phyloP scores from a whole-genome alignment of 1,139 yeast species.

The Protomyces gravidus region DNA sequence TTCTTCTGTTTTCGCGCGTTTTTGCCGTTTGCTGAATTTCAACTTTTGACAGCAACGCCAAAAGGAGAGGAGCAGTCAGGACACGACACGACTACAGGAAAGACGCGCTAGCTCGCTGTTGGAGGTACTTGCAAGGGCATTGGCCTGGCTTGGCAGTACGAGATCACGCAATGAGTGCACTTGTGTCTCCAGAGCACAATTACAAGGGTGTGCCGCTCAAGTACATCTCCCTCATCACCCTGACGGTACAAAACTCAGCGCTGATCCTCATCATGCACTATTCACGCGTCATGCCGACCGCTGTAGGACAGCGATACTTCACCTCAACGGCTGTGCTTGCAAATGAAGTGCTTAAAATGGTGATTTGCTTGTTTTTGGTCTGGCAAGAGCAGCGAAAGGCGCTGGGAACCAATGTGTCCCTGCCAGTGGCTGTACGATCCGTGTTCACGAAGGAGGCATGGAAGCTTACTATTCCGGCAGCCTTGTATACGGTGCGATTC shows the following conservation, averaged over 20 bases:
- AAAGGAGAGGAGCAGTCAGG: no score
- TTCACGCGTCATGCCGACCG: constrained; percentile 46
- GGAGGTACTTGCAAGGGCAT: no score
- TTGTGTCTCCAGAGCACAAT: neutral
- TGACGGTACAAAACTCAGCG: constrained; percentile 43
- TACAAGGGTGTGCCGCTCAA: constrained; percentile 38
- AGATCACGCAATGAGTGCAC: constrained; percentile 1
- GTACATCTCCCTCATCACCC: constrained; percentile 39
- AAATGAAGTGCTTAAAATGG: constrained; percentile 44
- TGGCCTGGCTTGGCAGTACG: no score
- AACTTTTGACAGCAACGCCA: no score
- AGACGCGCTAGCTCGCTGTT: no score
- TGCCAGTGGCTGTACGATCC: constrained; percentile 34
- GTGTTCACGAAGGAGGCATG: constrained; percentile 43
- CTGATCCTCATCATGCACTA: constrained; percentile 45
- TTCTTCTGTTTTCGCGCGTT: no score
- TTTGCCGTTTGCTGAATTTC: no score
- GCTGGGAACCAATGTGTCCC: constrained; percentile 9
- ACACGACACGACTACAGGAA: no score
- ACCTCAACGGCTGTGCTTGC: constrained; percentile 46
- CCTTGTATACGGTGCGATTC: constrained; percentile 40
- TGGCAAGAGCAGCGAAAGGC: constrained; percentile 25
- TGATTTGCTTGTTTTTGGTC: constrained; percentile 39
- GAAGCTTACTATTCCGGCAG: constrained; percentile 46
- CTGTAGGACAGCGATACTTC: constrained; percentile 40